These are phyloP conservation scores for Maudiozyma barnettii DNA, from an alignment of 805 yeast genomes.

Conservation along the genomic window DNA sequence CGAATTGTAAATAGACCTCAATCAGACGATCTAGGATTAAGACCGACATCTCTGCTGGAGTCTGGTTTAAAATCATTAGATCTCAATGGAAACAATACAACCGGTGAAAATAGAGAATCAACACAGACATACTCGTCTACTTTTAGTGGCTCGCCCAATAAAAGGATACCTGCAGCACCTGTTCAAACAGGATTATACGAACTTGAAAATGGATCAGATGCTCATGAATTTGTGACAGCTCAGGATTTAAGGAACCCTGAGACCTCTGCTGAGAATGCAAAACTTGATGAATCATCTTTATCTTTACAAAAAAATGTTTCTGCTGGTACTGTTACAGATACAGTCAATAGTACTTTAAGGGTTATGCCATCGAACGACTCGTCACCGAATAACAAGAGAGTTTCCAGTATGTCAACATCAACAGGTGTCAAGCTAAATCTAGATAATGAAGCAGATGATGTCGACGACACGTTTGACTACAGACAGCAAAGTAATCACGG, in stretches of 20 bases:
- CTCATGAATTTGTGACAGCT: slow-evolving; percentile 23
- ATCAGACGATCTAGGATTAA: slow-evolving; percentile 8
- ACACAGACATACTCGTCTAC: slow-evolving; percentile 18
- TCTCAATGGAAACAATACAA: slow-evolving; percentile 3
- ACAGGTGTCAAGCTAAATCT: slow-evolving; percentile 1
- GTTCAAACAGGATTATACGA: slow-evolving; percentile 17
- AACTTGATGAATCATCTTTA: not conserved
- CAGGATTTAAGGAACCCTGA: slow-evolving; percentile 12
- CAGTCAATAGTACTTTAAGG: not conserved
- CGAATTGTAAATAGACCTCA: not conserved
- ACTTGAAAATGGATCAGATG: slow-evolving; percentile 22
- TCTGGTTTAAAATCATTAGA: slow-evolving; percentile 14
- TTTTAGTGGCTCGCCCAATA: slow-evolving; percentile 19
- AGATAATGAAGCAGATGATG: not conserved
- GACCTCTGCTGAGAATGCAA: not conserved
- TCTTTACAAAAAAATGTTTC: not conserved
- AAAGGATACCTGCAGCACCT: slow-evolving; percentile 12
- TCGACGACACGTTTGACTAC: slow-evolving; percentile 6
- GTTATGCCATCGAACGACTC: not conserved
- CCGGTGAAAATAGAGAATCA: slow-evolving; percentile 11
- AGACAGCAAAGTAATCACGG: not conserved
- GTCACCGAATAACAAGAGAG: not conserved
- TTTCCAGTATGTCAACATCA: slow-evolving; percentile 1
- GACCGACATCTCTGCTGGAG: slow-evolving; percentile 16
- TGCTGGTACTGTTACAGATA: not conserved